These are phyloP conservation scores for Phalaenopsis hybrid DNA, from an alignment of 116 monocot species.

Conservation along the genomic window DNA sequence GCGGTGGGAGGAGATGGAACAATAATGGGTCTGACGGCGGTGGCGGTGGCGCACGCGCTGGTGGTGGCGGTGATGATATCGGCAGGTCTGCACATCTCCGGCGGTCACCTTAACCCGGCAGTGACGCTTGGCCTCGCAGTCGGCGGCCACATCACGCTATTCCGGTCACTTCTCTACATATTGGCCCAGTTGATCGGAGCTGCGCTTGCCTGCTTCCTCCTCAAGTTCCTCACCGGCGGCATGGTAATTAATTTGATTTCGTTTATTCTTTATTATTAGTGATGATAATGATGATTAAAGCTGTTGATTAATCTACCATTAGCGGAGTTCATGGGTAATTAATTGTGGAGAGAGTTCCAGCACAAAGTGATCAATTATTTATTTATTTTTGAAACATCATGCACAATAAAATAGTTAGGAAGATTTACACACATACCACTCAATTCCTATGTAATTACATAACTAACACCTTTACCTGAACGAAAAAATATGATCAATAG, in stretches of 20 bases:
- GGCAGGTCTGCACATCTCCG: constrained; percentile 66
- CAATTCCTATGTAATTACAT: too few relatives aligned
- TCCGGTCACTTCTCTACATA: constrained; percentile 50
- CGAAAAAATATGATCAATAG: too few relatives aligned
- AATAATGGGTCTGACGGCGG: constrained; percentile 63
- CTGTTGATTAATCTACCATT: too few relatives aligned
- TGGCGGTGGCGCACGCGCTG: constrained; percentile 55
- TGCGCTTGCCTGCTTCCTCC: constrained; percentile 51
- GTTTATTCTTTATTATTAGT: too few relatives aligned
- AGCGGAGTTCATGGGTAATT: too few relatives aligned
- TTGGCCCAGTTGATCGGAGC: constrained; percentile 59
- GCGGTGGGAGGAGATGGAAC: constrained; percentile 46
- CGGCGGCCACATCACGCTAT: constrained; percentile 53
- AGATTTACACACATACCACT: too few relatives aligned
- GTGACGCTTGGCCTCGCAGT: constrained; percentile 67
- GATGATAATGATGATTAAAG: too few relatives aligned
- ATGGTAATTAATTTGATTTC: constrained; percentile 17
- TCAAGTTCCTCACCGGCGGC: constrained; percentile 56
- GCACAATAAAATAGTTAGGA: too few relatives aligned
- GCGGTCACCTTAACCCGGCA: constrained; percentile 73
- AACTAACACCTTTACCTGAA: not conserved
- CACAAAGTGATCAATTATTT: too few relatives aligned
- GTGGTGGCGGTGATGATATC: constrained; percentile 57
- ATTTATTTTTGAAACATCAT: too few relatives aligned
- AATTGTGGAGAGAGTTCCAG: too few relatives aligned